Base-by-base conservation (phyloP, 345 rosid species). In the Linum usitatissimum region DNA sequence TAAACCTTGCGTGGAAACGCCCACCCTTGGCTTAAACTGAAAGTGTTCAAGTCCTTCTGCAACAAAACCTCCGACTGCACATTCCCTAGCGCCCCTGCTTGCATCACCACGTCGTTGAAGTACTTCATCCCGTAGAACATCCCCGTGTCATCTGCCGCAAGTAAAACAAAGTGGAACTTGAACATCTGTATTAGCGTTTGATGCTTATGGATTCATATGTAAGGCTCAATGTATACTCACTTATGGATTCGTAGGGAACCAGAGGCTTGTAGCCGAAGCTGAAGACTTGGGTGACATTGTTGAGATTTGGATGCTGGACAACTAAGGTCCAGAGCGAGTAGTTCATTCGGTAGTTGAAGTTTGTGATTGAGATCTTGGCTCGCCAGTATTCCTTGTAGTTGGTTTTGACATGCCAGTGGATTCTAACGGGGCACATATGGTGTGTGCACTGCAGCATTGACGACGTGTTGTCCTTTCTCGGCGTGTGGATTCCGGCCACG, bases 11-110 rank as follows among this genome's bases (percentile, higher is more conserved):
- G 66, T 0, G 98, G 97, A 70, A 92, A 89, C 0, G 94, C 96
- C 96, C 98, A 89, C 53, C 98, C 98, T 40, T 89, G 86, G 71
- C 83, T 84, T 70, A 92, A 81, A 59, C 89, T 85, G 69, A 92
- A 89, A 17, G 87, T 85, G 75, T 81, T 78, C 74, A 73, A 57
- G 70, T 92, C 87, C 77, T 89, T 89, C 77, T 75, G 85, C n/a
- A 89, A 70, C 30, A 92, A 90, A 42, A 85, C 79, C 73, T 90
- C 98, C 8, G 95, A 89, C 60, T 89, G 97, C 39, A 92, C 86
- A 73, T 92, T 92, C 39, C 98, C 96, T 3, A 70, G 71, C 2
- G 88, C 85, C 4, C 98, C 99, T 0, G 96, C 93, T 79, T 89
- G 86, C 99, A 92, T 87, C 62, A 87, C 65, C 3, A 80, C 73